Evolutionary conservation across 345 rosid species (phyloP).

Genomic region (Aegle marmelos): DNA sequence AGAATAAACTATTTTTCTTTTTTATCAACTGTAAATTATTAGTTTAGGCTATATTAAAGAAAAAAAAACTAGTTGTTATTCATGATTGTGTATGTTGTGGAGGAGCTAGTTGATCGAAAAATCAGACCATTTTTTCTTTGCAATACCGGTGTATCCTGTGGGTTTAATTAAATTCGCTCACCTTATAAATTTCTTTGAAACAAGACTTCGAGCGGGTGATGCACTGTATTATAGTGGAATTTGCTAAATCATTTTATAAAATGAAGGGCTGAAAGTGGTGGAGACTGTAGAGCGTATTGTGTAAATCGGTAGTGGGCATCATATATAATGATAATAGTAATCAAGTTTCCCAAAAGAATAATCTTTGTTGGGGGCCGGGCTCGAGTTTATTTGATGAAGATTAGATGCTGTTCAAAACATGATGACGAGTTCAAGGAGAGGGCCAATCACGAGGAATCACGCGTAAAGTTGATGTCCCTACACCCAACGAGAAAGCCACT

Average conservation of each 20-base stretch:
- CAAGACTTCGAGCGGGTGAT: background rate
- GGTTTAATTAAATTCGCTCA: background rate
- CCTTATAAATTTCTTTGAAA: background rate
- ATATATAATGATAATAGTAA: slow-evolving; percentile 27
- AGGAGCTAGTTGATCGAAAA: background rate
- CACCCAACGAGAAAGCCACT: slow-evolving; percentile 33
- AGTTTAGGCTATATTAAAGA: background rate
- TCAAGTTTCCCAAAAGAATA: slow-evolving; percentile 35
- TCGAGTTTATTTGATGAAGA: slow-evolving; percentile 12
- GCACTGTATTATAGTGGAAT: slow-evolving; percentile 2
- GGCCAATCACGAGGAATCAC: slow-evolving; percentile 40
- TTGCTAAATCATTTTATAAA: background rate
- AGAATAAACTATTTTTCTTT: too few species aligned
- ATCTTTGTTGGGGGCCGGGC: slow-evolving; percentile 22
- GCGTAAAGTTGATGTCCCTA: slow-evolving; percentile 49
- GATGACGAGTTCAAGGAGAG: slow-evolving; percentile 28
- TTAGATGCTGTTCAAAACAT: slow-evolving; percentile 37
- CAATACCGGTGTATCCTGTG: background rate
- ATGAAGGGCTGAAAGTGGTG: slow-evolving; percentile 3
- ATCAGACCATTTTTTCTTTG: background rate
- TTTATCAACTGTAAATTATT: background rate
- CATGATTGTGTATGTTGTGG: background rate
- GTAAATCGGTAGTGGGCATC: background rate
- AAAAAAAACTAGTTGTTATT: background rate
- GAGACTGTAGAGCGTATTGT: background rate